phyloP scores from a whole-genome alignment of 2,329 filamentous ascomycete species.

The Venturia asperata region DNA sequence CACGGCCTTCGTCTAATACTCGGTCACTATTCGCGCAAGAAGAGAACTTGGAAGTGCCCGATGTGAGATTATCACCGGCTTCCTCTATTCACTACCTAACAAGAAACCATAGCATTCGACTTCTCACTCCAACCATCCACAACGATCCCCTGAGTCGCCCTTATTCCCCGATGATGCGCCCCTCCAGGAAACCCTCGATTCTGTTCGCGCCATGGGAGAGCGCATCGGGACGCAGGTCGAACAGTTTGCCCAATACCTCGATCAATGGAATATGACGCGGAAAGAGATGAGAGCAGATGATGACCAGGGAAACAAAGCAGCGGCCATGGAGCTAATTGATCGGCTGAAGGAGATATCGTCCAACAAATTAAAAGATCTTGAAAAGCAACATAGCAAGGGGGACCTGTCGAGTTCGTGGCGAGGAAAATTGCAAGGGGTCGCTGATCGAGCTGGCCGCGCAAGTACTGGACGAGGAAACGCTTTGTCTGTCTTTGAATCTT shows the following conservation, averaged over 20 bases:
- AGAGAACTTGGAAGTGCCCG: slow-evolving; percentile 5
- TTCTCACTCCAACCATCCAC: neutral
- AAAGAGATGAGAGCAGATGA: slow-evolving; percentile 10
- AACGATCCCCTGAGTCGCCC: slow-evolving; percentile 11
- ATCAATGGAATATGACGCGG: slow-evolving; percentile 10
- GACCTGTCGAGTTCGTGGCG: slow-evolving; percentile 8
- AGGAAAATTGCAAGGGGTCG: neutral
- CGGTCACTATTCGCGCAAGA: slow-evolving; percentile 3
- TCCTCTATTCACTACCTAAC: neutral
- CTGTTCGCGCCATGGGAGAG: slow-evolving; percentile 10
- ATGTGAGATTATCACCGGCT: slow-evolving; percentile 6
- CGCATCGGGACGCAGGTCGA: slow-evolving; percentile 75
- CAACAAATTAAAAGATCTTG: neutral
- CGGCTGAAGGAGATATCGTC: slow-evolving; percentile 17
- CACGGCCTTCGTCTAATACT: neutral
- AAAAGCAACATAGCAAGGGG: neutral
- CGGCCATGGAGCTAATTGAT: slow-evolving; percentile 53
- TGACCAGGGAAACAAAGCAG: neutral
- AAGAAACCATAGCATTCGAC: neutral
- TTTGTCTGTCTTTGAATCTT: neutral
- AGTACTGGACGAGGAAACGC: neutral
- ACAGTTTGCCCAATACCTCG: slow-evolving; percentile 54
- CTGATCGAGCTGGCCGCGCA: slow-evolving; percentile 7
- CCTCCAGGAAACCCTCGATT: slow-evolving; percentile 56
- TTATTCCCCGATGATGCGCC: slow-evolving; percentile 41